These are phyloP conservation scores for Beauveria medogensis DNA, from an alignment of 2,329 filamentous ascomycete species.

Conservation along the genomic window DNA sequence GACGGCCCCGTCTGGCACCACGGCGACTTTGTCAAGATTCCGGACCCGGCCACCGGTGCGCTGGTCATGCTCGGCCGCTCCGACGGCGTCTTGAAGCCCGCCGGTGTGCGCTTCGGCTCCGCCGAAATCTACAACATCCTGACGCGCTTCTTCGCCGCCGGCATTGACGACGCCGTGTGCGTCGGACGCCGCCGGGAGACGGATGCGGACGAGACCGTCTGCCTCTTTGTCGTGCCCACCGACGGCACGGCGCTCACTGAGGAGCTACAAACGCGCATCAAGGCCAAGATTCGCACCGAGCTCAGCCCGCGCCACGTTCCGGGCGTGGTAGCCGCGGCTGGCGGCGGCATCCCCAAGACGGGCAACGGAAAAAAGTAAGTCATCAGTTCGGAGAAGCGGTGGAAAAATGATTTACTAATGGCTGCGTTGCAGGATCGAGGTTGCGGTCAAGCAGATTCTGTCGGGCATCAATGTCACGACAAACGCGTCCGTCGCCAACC, in stretches of 20 bases:
- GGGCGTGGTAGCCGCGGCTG: slow-evolving; percentile 69
- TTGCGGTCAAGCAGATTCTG: slow-evolving; percentile 91
- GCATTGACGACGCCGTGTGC: slow-evolving; percentile 81
- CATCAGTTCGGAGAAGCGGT: not conserved
- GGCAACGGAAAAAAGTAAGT: slow-evolving; percentile 91
- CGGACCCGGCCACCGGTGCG: slow-evolving; percentile 62
- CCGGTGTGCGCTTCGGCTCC: slow-evolving; percentile 83
- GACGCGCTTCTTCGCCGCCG: slow-evolving; percentile 67
- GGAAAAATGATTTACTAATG: slow-evolving; percentile 12
- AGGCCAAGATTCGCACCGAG: slow-evolving; percentile 61
- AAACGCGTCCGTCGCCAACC: slow-evolving; percentile 88
- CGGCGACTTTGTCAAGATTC: slow-evolving; percentile 74
- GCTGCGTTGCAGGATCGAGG: slow-evolving; percentile 60
- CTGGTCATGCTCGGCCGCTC: slow-evolving; percentile 86
- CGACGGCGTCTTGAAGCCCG: slow-evolving; percentile 88
- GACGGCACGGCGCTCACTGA: slow-evolving; percentile 47
- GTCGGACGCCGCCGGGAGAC: slow-evolving; percentile 65
- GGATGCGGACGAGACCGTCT: slow-evolving; percentile 78
- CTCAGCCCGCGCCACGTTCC: slow-evolving; percentile 87
- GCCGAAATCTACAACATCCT: slow-evolving; percentile 97
- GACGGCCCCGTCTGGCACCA: slow-evolving; percentile 70
- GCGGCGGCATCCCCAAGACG: slow-evolving; percentile 77
- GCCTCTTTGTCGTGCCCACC: slow-evolving; percentile 77
- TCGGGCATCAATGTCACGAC: slow-evolving; percentile 82
- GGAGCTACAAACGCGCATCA: slow-evolving; percentile 56